Percentiles rank a stretch among this genome's conserved stretches.
These are phyloP conservation scores for Coemansia sp. DNA, from an alignment of 192 early-diverging fungal species.

Conservation along the genomic window DNA sequence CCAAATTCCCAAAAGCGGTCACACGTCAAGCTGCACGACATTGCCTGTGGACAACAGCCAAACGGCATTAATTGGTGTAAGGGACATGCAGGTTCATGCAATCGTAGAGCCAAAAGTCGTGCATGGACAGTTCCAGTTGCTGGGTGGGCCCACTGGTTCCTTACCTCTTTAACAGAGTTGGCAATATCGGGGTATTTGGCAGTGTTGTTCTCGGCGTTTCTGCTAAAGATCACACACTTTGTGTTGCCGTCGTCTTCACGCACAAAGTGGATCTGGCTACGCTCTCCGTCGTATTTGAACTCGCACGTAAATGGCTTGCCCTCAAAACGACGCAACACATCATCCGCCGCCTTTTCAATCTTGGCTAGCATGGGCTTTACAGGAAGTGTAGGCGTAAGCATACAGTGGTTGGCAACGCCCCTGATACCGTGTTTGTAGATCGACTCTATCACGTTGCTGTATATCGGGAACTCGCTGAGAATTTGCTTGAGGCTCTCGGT, in stretches of 20 bases:
- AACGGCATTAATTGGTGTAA: not conserved
- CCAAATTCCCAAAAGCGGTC: not conserved
- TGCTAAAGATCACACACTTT: constrained; percentile 78
- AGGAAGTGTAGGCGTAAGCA: constrained; percentile 92
- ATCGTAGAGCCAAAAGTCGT: not conserved
- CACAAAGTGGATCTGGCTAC: constrained; percentile 90
- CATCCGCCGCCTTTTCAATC: constrained; percentile 91
- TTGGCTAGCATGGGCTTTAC: constrained; percentile 99
- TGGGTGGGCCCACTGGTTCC: not conserved
- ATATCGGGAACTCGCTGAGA: constrained; percentile 86
- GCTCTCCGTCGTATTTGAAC: constrained; percentile 98
- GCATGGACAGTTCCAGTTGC: not conserved
- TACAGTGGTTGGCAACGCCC: constrained; percentile 72
- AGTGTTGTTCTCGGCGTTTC: constrained; percentile 95
- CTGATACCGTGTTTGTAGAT: constrained; percentile 76
- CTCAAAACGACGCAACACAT: constrained; percentile 94
- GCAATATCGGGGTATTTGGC: constrained; percentile 94
- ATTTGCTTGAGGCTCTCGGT: constrained; percentile 59
- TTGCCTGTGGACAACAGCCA: not conserved
- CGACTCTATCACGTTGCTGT: constrained; percentile 87
- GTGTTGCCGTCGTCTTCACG: constrained; percentile 60
- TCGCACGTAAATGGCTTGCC: constrained; percentile 94
- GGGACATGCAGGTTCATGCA: not conserved
- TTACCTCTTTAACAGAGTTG: constrained; percentile 68
- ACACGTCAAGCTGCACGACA: not conserved